phyloP scores from a whole-genome alignment of 495 filamentous ascomycete genomes.

The Trichoderma virens region DNA sequence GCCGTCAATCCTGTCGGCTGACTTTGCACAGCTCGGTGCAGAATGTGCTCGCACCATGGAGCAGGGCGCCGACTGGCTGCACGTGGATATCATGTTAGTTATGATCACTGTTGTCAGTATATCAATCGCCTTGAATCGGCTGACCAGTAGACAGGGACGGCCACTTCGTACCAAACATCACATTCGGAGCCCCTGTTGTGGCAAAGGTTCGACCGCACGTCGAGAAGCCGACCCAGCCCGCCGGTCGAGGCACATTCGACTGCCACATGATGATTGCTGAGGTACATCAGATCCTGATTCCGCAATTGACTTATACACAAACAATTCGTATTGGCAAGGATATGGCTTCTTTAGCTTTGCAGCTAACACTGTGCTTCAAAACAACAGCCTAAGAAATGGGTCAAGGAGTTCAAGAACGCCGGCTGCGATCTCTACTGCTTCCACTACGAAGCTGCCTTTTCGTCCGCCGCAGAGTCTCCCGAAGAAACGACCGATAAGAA shows the following conservation, averaged over 20 bases:
- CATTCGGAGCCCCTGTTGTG: constrained; percentile 88
- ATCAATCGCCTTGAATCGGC: neutral
- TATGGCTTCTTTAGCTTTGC: neutral
- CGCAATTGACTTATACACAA: neutral
- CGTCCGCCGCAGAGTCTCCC: constrained; percentile 74
- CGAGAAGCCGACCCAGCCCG: constrained; percentile 38
- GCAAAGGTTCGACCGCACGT: constrained; percentile 86
- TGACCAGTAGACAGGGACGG: constrained; percentile 51
- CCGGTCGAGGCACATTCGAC: constrained; percentile 86
- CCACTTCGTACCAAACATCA: constrained; percentile 98
- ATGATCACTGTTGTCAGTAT: neutral
- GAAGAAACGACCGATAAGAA: constrained; percentile 53
- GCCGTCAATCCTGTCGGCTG: constrained; percentile 92
- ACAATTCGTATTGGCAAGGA: neutral
- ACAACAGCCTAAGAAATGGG: constrained; percentile 83
- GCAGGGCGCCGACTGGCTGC: constrained; percentile 81
- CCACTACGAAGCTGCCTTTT: constrained; percentile 96
- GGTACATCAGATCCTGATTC: constrained; percentile 41
- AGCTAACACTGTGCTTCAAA: neutral
- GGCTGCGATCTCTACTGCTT: constrained; percentile 99
- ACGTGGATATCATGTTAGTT: constrained; percentile 76
- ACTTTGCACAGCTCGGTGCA: constrained; percentile 79
- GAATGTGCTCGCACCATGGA: constrained; percentile 78
- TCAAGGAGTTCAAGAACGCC: constrained; percentile 84
- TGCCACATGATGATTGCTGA: constrained; percentile 99